Percentiles rank a stretch among this genome's conserved stretches.
phyloP scores from a whole-genome alignment of 495 filamentous ascomycete species.

The Talaromyces wortmannii region DNA sequence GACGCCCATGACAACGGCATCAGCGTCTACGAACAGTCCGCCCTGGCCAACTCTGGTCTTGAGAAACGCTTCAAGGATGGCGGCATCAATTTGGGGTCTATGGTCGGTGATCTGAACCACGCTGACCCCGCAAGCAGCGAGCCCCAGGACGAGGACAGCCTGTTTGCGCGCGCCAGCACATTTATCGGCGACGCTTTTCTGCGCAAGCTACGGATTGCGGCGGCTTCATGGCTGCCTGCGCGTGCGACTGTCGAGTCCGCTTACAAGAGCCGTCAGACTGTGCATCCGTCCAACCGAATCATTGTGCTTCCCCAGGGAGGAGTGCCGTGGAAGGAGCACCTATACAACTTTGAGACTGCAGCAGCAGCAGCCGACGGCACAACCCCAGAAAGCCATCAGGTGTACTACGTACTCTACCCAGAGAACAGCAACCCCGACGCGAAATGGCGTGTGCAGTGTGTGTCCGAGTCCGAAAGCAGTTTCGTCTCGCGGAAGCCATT shows the following conservation, averaged over 20 bases:
- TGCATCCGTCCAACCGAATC: conserved; percentile 70
- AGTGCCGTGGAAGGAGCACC: conserved; percentile 92
- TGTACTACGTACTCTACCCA: conserved; percentile 85
- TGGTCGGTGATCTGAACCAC: conserved; percentile 79
- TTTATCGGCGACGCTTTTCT: conserved; percentile 85
- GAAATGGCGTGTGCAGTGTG: conserved; percentile 91
- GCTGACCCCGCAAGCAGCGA: conserved; percentile 34
- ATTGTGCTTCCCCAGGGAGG: conserved; percentile 68
- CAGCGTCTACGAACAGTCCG: conserved; percentile 62
- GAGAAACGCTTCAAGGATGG: conserved; percentile 75
- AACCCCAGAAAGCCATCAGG: conserved; percentile 15
- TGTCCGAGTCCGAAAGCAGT: conserved; percentile 69
- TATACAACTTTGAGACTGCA: conserved; percentile 76
- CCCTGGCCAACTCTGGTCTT: conserved; percentile 55
- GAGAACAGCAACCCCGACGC: conserved; percentile 62
- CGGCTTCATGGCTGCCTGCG: conserved; percentile 72
- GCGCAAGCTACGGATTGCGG: conserved; percentile 57
- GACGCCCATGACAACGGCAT: conserved; percentile 98
- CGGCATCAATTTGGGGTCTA: conserved; percentile 73
- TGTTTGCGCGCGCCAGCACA: conserved; percentile 65
- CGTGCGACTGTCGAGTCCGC: conserved; percentile 67
- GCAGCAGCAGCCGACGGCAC: conserved; percentile 24
- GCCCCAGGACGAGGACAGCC: conserved; percentile 74
- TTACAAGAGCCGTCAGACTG: conserved; percentile 49
- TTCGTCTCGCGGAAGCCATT: conserved; percentile 87